Evolutionary conservation across 345 rosid species (phyloP), one percentile per base, ranked within the genome.

Genomic region (Rhodamnia rubescens): DNA sequence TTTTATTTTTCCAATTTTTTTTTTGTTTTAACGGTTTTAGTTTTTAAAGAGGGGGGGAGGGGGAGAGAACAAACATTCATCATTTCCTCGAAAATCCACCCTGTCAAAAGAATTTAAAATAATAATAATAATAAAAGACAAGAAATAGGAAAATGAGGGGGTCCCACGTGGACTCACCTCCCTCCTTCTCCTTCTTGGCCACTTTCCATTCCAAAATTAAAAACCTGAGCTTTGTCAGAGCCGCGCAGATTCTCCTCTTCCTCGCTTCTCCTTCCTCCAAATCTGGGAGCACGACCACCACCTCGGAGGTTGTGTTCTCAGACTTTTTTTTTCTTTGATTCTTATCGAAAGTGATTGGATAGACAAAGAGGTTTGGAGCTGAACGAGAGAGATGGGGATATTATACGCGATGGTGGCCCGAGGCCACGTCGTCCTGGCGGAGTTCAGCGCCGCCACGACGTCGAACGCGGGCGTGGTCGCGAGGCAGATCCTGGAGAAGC

Each of bases 321-420:
- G 47, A 69, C 32, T 36, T 15, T 82, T 18, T 5, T 21, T 47
- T 82, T 2, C 12, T 64, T 8, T 7, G 2, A 20, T 1, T 32
- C 9, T 20, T 18, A 24, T 44, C 75, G 44, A 16, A 44, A 69
- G 10, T 9, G 80, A 69, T 69, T 0, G 26, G 80, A 4, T 9
- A 2, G 47, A 0, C 4, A 20, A 8, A 56, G 40, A 32, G 47
- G 51, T 27, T 26, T 11, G 44, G 78, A 32, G 74, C 40, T 27
- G 74, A 9, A 2, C 44, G 6, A 10, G 29, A 11, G 32, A 18
- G 64, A 91, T 91, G 94, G 93, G 90, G 85, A 90, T 92, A 55
- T 16, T 90, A 22, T 90, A 93, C 49, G 95, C 88, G 74, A 87
- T 91, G 92, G 93, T 93, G 88, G 93, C 95, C 27, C 85, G 92